Evolutionary conservation across 2,329 filamentous ascomycete species (phyloP).

Genomic region (Ilyonectria sp.): DNA sequence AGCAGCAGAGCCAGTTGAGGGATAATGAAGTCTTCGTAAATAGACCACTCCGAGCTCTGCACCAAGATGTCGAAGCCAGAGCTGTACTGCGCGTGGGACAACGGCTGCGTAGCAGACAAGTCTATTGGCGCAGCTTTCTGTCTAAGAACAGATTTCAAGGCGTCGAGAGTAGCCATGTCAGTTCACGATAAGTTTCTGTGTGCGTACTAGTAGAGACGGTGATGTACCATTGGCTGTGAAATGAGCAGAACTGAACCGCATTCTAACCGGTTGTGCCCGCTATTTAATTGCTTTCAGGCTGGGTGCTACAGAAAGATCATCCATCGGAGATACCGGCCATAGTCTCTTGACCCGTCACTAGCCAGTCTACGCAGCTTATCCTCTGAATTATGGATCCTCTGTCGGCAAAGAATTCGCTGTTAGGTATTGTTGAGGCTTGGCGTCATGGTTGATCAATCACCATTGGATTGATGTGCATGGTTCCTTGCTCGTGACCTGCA

Average conservation of each 20-base stretch:
- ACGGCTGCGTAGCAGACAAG: conserved; percentile 48
- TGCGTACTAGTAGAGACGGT: background rate
- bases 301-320: background rate
- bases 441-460: background rate
- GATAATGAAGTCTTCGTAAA: conserved; percentile 67
- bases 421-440: background rate
- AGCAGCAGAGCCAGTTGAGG: conserved; percentile 64
- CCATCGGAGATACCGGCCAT: background rate
- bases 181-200: background rate
- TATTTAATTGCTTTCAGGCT: too few species aligned
- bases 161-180: conserved; percentile 55
- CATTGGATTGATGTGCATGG: background rate
- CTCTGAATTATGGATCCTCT: background rate
- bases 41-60: conserved; percentile 52
- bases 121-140: conserved; percentile 46
- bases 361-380: background rate
- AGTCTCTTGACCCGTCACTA: background rate
- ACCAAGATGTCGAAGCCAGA: conserved; percentile 62
- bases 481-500: background rate
- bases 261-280: too few species aligned
- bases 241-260: too few species aligned
- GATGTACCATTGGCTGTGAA: too few species aligned
- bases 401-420: conserved; percentile 30
- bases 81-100: conserved; percentile 66
- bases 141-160: conserved; percentile 59